A percentile compares a stretch with the other conserved stretches of the same genome.
Conservation (phyloP, 2,329 filamentous ascomycete species). For the Talaromyces pinophilus region DNA sequence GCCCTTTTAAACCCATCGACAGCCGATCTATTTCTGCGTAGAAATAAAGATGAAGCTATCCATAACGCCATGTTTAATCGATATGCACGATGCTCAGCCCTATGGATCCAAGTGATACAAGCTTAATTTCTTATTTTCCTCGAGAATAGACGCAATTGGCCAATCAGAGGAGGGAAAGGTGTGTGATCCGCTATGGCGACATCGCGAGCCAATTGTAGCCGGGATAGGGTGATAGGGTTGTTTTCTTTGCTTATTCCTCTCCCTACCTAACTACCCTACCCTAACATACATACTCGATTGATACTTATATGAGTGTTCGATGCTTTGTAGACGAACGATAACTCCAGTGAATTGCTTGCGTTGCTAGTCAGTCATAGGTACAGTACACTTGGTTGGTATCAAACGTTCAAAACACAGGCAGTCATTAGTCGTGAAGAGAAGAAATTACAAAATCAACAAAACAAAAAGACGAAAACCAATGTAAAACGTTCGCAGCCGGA, state of each 20-base stretch:
- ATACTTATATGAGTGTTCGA: no score
- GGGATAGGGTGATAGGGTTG: background rate
- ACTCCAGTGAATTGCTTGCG: slow-evolving; percentile 10
- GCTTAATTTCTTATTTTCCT: slow-evolving; percentile 11
- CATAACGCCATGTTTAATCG: background rate
- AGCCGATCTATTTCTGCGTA: no score
- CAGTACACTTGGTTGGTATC: slow-evolving; percentile 15
- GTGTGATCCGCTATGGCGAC: slow-evolving; percentile 23
- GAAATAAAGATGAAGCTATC: background rate
- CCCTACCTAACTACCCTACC: background rate
- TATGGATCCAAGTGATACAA: slow-evolving; percentile 14
- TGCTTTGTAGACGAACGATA: background rate
- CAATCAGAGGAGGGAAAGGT: background rate
- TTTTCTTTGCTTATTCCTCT: slow-evolving; percentile 1
- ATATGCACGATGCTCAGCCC: slow-evolving; percentile 10
- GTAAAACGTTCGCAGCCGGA: background rate
- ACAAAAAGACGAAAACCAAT: slow-evolving; percentile 2
- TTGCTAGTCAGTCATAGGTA: background rate
- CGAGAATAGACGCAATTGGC: background rate
- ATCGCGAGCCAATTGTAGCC: slow-evolving; percentile 21
- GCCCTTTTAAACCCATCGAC: no score
- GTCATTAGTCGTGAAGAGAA: slow-evolving; percentile 15
- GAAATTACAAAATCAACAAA: background rate
- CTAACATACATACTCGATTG: background rate
- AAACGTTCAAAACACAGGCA: slow-evolving; percentile 2